Base-by-base conservation (phyloP, 2,329 filamentous ascomycete species). In the Aspergillus sp. region DNA sequence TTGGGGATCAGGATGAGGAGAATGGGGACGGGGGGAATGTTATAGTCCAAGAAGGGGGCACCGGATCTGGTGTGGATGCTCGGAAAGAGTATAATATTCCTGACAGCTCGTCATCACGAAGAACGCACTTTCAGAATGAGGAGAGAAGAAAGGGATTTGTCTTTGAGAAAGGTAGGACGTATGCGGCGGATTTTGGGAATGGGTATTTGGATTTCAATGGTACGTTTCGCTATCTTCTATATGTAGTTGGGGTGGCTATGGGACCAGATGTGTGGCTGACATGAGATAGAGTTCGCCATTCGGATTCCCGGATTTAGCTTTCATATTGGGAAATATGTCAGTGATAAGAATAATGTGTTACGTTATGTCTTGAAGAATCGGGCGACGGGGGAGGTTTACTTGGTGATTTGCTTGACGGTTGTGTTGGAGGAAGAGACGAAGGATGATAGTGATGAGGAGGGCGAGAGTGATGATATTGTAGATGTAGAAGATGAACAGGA, bases 281-380 rank as follows among this genome's bases (percentile, higher is more conserved):
- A 9, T 59, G 5, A 2, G 1, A 25, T 4, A 74, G 72, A 76
- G 66, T 77, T 80, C 57, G 73, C 75, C 2, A 68, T 79, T 15
- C 73, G 73, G 10, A 63, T 79, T 23, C 76, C 74, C 25, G 74
- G 76, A 1, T 75, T 78, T 57, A 65, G 62, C 15, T 64, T 77
- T 48, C 75, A 74, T 58, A 69, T 77, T 51, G 65, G 70, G 43
- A 70, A 75, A 51, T 77, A 78, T 58, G 74, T 80, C n/a, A 72
- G 79, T 69, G 84, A 86, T 73, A 91, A 90, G 82, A 89, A 91
- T 81, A 91, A 96, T 79, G 84, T 88, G 67, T 85, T 96, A 79
- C 93, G 93, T 84, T 97, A 98, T 78, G 91, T 96, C 60, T 84
- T 98, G 72, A 94, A 93, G 73, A 91, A 97, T 76, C 87, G 86